Conservation (phyloP, 2,329 filamentous ascomycete genomes). For the Celoporthe dispersa region DNA sequence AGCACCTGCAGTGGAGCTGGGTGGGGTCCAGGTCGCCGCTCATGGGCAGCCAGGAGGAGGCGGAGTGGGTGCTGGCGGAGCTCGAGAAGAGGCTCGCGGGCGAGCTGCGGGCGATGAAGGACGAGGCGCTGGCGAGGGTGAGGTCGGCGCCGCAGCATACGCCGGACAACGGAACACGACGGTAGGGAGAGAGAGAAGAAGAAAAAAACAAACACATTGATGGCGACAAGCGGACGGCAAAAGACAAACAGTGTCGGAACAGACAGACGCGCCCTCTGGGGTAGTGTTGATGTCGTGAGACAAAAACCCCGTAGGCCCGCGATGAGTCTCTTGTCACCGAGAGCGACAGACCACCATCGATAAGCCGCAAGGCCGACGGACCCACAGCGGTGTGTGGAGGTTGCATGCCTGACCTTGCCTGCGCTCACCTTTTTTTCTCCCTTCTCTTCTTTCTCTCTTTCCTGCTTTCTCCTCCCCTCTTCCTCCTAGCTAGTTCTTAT, state of each 20-base stretch:
- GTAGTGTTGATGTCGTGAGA: background rate
- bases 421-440: too few species aligned
- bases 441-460: too few species aligned
- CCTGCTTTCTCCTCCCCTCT: background rate
- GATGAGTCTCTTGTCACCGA: background rate
- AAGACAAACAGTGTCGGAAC: background rate
- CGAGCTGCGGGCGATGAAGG: constrained; percentile 45
- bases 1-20: constrained; percentile 68
- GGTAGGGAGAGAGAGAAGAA: background rate
- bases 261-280: background rate
- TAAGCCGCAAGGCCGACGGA: background rate
- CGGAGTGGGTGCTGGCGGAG: constrained; percentile 73
- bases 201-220: background rate
- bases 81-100: constrained; percentile 60
- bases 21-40: constrained; percentile 70
- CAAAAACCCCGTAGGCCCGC: background rate
- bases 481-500: background rate
- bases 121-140: constrained; percentile 30
- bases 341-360: background rate
- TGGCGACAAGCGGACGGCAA: background rate
- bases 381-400: too few species aligned
- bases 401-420: too few species aligned
- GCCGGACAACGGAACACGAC: background rate
- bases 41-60: constrained; percentile 70
- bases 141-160: background rate